These are phyloP conservation scores for Leccinum proliferum DNA, from an alignment of 1,284 basidiomycete genomes.

Conservation along the genomic window DNA sequence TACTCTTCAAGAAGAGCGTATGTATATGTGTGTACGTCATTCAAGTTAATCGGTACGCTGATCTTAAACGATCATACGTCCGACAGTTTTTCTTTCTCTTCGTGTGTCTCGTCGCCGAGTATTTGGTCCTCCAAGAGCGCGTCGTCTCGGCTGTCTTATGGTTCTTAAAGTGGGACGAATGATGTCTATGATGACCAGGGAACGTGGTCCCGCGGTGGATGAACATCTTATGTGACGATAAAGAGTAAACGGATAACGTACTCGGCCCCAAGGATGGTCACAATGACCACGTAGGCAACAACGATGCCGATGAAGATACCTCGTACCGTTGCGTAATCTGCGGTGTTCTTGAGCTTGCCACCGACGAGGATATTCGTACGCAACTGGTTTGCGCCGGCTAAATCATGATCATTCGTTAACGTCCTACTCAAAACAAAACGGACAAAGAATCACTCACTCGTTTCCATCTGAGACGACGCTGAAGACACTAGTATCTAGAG, in stretches of 20 bases:
- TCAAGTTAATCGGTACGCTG: neutral
- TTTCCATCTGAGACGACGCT: constrained; percentile 89
- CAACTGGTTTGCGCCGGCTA: constrained; percentile 56
- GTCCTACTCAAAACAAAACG: neutral
- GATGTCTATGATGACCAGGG: constrained; percentile 43
- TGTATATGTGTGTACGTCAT: neutral
- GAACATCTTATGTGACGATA: neutral
- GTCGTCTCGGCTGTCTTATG: constrained; percentile 65
- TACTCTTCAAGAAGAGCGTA: neutral
- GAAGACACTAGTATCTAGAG: constrained; percentile 72
- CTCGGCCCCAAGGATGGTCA: constrained; percentile 74
- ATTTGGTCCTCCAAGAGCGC: constrained; percentile 19
- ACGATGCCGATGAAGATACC: constrained; percentile 82
- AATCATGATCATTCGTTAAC: constrained; percentile 1
- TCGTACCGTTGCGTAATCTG: constrained; percentile 83
- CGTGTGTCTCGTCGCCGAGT: neutral
- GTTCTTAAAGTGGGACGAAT: constrained; percentile 80
- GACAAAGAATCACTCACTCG: constrained; percentile 48
- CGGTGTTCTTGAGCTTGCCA: constrained; percentile 42
- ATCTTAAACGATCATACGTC: neutral
- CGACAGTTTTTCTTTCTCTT: neutral
- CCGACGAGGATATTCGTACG: constrained; percentile 46
- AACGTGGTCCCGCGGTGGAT: neutral
- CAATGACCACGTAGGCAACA: constrained; percentile 63
- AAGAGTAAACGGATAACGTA: constrained; percentile 30